Percentiles rank a stretch among this genome's conserved stretches.
Evolutionary conservation across 805 yeast species (phyloP).

Genomic region (Tetrapisispora pingtungensis): DNA sequence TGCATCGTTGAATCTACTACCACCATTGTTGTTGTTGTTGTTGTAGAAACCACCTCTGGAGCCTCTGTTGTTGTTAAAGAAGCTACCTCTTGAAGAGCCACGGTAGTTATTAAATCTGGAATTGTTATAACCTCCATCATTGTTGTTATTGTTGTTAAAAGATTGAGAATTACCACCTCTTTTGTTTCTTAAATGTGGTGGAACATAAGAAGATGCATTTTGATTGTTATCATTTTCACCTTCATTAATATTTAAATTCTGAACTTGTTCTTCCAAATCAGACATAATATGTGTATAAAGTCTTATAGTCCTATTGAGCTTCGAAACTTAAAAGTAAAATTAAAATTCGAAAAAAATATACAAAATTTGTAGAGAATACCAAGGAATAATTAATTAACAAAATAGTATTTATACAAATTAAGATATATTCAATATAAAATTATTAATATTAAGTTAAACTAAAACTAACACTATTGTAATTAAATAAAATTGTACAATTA

Average conservation of each 20-base stretch:
- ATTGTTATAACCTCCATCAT: slow-evolving; percentile 13
- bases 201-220: slow-evolving; percentile 30
- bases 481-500: too few relatives aligned
- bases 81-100: slow-evolving; percentile 11
- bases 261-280: slow-evolving; percentile 49
- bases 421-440: too few relatives aligned
- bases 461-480: too few relatives aligned
- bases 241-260: slow-evolving; percentile 42
- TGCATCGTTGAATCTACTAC: slow-evolving; percentile 26
- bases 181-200: slow-evolving; percentile 38
- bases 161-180: slow-evolving; percentile 16
- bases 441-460: too few relatives aligned
- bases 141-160: slow-evolving; percentile 11
- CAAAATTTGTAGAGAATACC: too few relatives aligned
- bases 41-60: slow-evolving; percentile 29
- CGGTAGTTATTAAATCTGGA: slow-evolving; percentile 25
- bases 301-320: neutral
- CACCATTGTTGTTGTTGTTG: slow-evolving; percentile 25
- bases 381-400: too few relatives aligned
- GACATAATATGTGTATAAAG: slow-evolving; percentile 35
- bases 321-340: too few relatives aligned
- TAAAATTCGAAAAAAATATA: too few relatives aligned
- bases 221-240: slow-evolving; percentile 11
- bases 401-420: too few relatives aligned
- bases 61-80: slow-evolving; percentile 23